A percentile compares a stretch with the other conserved stretches of the same genome.
These are phyloP conservation scores for Penicillium lividum DNA, from an alignment of 495 filamentous ascomycete species.

Conservation along the genomic window DNA sequence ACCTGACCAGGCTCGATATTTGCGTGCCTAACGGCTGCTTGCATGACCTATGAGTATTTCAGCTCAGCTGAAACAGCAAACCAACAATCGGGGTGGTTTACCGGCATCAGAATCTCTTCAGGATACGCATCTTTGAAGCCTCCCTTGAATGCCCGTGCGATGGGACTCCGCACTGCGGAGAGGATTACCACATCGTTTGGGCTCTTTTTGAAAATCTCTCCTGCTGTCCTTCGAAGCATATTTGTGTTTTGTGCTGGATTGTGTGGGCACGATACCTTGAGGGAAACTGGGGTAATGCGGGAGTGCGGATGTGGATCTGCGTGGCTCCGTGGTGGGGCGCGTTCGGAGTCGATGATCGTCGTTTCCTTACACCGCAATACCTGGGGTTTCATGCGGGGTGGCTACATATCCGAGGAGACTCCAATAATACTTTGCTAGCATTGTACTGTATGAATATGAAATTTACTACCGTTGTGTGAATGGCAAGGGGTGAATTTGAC, in stretches of 20 bases:
- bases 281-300: neutral
- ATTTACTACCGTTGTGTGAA: neutral
- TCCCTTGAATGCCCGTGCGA: constrained; percentile 80
- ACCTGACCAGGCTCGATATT: constrained; percentile 72
- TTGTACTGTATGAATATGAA: neutral
- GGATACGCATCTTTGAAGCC: constrained; percentile 86
- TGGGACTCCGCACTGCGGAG: constrained; percentile 84
- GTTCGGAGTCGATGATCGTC: neutral
- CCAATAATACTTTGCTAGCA: neutral
- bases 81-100: constrained; percentile 73
- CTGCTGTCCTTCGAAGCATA: neutral
- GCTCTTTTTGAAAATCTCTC: constrained; percentile 71
- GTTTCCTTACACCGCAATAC: neutral
- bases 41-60: neutral
- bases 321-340: neutral
- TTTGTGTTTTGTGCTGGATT: neutral
- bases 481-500: neutral
- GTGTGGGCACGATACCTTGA: neutral
- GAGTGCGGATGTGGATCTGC: neutral
- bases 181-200: constrained; percentile 88
- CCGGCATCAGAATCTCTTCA: constrained; percentile 83
- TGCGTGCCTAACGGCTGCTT: neutral
- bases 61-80: constrained; percentile 35
- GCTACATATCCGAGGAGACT: neutral
- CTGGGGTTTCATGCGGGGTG: neutral